Percentiles rank a stretch among this genome's conserved stretches.
These are phyloP conservation scores for Alternaria solani DNA, from an alignment of 2,329 filamentous ascomycete genomes.

Conservation along the genomic window DNA sequence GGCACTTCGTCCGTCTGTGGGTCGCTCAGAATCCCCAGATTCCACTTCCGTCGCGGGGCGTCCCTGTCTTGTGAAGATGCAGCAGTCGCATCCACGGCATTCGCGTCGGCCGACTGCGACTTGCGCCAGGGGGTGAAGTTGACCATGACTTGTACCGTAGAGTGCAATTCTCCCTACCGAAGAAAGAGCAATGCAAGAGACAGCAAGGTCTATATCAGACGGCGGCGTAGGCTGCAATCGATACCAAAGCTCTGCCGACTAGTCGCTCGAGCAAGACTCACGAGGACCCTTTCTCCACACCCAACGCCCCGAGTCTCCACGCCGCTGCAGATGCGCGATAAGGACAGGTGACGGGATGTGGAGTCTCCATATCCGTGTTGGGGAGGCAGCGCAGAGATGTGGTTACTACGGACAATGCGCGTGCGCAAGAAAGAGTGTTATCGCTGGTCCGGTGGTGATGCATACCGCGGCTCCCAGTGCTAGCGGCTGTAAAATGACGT, in stretches of 20 bases:
- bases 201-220: slow-evolving; percentile 5
- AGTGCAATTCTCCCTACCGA: neutral
- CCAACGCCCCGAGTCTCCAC: slow-evolving; percentile 17
- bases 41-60: slow-evolving; percentile 51
- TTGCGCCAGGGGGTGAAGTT: slow-evolving; percentile 28
- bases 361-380: slow-evolving; percentile 16
- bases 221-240: neutral
- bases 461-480: slow-evolving; percentile 15
- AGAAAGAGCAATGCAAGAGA: neutral
- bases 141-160: slow-evolving; percentile 22
- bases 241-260: slow-evolving; percentile 11
- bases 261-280: slow-evolving; percentile 15
- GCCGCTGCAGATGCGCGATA: slow-evolving; percentile 19
- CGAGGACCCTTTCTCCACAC: slow-evolving; percentile 17
- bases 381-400: slow-evolving; percentile 6
- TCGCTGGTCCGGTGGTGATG: slow-evolving; percentile 3
- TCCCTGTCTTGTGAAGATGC: slow-evolving; percentile 15
- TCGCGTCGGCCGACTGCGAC: slow-evolving; percentile 13
- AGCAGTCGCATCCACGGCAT: slow-evolving; percentile 7
- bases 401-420: slow-evolving; percentile 12
- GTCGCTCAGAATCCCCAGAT: slow-evolving; percentile 84
- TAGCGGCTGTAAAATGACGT: slow-evolving; percentile 14
- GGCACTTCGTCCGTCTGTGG: slow-evolving; percentile 84
- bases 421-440: slow-evolving; percentile 11
- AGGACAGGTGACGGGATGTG: slow-evolving; percentile 33